These are phyloP conservation scores for Clarireedia homoeocarpa DNA, from an alignment of 2,329 filamentous ascomycete species.

Conservation along the genomic window DNA sequence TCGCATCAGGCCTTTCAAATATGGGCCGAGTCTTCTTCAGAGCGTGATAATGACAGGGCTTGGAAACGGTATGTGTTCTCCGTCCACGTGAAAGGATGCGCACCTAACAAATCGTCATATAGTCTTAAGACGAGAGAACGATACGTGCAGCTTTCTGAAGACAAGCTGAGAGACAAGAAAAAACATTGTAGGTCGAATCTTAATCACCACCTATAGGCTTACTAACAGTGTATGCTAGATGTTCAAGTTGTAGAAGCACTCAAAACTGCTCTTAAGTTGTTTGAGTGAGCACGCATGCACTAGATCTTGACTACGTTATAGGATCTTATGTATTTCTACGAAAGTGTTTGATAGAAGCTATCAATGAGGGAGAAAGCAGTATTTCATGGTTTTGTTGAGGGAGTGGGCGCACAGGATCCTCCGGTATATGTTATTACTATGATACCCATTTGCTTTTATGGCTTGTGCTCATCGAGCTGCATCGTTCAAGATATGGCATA, in stretches of 20 bases:
- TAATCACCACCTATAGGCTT: slow-evolving; percentile 3
- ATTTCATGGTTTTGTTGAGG: slow-evolving; percentile 7
- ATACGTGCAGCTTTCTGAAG: slow-evolving; percentile 68
- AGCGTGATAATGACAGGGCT: slow-evolving; percentile 68
- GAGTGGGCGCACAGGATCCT: background rate
- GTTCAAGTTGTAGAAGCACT: slow-evolving; percentile 54
- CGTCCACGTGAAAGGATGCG: background rate
- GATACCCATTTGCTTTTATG: slow-evolving; percentile 7
- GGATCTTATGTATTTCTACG: background rate
- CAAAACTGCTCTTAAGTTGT: slow-evolving; percentile 46
- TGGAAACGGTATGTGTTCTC: slow-evolving; percentile 55
- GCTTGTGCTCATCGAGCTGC: background rate
- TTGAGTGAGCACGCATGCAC: slow-evolving; percentile 4
- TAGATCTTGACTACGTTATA: background rate
- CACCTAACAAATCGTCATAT: background rate
- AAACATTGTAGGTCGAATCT: slow-evolving; percentile 60
- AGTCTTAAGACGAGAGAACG: slow-evolving; percentile 73
- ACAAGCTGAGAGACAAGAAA: slow-evolving; percentile 63
- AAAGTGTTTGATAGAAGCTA: background rate
- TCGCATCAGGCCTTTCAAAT: slow-evolving; percentile 62
- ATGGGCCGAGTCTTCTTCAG: slow-evolving; percentile 68
- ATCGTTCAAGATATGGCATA: too few species aligned
- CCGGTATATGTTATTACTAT: background rate
- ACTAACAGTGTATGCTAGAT: slow-evolving; percentile 30
- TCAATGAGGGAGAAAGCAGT: background rate